Evolutionary conservation across 164 flowering plant genomes (phyloP).

Genomic region (Umbilicus rupestris): DNA sequence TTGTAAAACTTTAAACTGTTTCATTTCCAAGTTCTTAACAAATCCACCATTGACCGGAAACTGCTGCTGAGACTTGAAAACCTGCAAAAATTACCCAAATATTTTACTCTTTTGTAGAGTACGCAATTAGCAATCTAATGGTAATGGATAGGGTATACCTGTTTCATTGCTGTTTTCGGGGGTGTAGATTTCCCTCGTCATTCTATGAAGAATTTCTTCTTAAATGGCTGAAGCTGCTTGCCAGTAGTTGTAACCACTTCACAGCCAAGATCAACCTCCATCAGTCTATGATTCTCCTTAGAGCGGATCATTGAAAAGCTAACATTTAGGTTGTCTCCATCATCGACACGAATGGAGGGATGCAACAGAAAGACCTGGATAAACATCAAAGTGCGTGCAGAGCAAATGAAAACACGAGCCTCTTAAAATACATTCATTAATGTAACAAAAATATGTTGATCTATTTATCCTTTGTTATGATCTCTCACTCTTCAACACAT

Average conservation of each 20-base stretch:
- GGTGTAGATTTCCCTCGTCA: conserved; percentile 20
- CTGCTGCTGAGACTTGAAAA: background rate
- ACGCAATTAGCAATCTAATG: background rate
- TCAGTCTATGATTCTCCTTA: conserved; percentile 71
- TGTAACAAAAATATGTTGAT: too few species aligned
- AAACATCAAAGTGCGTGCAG: background rate
- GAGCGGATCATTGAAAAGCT: conserved; percentile 75
- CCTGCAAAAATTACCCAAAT: background rate
- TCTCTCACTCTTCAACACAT: background rate
- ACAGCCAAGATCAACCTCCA: conserved; percentile 70
- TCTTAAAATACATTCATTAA: background rate
- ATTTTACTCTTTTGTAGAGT: too few species aligned
- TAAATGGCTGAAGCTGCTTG: conserved; percentile 29
- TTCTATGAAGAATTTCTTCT: conserved; percentile 63
- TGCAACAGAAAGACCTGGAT: conserved; percentile 73
- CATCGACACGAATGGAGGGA: conserved; percentile 39
- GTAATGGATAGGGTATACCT: background rate
- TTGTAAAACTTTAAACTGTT: too few species aligned
- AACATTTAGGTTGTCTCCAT: conserved; percentile 41
- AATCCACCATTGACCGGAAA: too few species aligned
- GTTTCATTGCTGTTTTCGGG: background rate
- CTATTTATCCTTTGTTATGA: too few species aligned
- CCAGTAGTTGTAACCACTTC: conserved; percentile 49
- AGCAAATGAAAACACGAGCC: background rate
- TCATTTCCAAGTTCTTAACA: too few species aligned